Evolutionary conservation across 2,329 filamentous ascomycete genomes (phyloP), one percentile per base, ranked within the genome.

Genomic region (Alternaria ventricosa): DNA sequence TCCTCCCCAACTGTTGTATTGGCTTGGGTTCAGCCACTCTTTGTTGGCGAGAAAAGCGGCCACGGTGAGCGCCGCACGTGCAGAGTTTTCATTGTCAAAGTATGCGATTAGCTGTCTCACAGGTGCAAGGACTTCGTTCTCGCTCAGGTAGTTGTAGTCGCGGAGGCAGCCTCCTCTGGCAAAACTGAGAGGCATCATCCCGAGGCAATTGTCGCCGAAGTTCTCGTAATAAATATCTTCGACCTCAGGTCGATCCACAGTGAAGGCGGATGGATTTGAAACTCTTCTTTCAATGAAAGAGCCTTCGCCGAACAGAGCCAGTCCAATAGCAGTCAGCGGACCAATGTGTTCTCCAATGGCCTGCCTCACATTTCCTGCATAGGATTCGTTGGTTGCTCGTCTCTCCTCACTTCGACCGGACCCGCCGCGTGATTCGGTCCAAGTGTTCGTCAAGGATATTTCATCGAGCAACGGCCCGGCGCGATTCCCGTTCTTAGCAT

Each of bases 41-140:
- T 55, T 55, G n/a, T 55, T 55, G 25, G 53, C 53, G 11, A 55
- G 53, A 12, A 44, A 55, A 41, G 53, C 23, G 36, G 30, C 53
- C 7, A 44, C 23, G 20, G 53, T 28, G n/a, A 55, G 11, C 36
- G 51, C 51, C 25, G 22, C 23, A 20, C 11, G 20, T 13, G 51
- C 23, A 13, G 8, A 7, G 3, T 1, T 2, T 41, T 55, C 51
- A 1, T 6, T 7, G 10, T 33, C 13, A 44, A 55, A 55, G 12
- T 8, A 15, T 11, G 13, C 9, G 3, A 7, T n/a, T 25, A n/a
- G 27, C 12, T 18, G n/a, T n/a, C 25, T 11, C 15, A 53, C 9
- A 3, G 6, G 9, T 22, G 7, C 13, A 15, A 53, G 13, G 20
- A 53, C 11, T 13, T 36, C 6, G 13, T 25, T n/a, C 36, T 51